Evolutionary conservation across 768 basidiomycete genomes (phyloP).

Genomic region (Mycena rosella): DNA sequence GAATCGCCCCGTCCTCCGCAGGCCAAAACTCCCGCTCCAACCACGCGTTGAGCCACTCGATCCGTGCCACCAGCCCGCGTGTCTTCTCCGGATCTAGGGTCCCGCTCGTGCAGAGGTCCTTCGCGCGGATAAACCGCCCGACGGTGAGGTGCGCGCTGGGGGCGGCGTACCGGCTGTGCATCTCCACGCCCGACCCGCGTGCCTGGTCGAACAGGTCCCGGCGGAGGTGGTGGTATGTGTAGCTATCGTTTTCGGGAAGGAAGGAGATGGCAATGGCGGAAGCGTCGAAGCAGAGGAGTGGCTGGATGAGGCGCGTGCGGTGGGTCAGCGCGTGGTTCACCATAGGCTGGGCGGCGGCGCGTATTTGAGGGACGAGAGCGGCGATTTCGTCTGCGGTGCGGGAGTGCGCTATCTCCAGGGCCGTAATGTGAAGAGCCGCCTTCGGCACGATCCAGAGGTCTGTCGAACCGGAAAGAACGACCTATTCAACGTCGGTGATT

Average conservation of each 20-base stretch:
- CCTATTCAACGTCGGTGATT: too few species aligned
- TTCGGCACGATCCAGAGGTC: neutral
- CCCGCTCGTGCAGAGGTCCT: neutral
- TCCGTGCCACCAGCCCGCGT: neutral
- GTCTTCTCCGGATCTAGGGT: neutral
- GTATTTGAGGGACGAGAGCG: neutral
- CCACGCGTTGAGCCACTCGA: conserved; percentile 4
- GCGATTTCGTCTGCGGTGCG: conserved; percentile 5
- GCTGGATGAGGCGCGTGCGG: neutral
- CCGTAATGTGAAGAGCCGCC: conserved; percentile 2
- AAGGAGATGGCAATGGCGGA: conserved; percentile 1
- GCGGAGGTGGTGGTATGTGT: conserved; percentile 7
- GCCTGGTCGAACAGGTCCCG: neutral
- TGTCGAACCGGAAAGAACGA: too few species aligned
- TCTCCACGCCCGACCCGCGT: neutral
- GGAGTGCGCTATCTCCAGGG: neutral
- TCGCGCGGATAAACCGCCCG: neutral
- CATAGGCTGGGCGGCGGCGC: neutral
- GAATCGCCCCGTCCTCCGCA: neutral
- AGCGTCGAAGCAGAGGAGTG: neutral
- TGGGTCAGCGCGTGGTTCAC: neutral
- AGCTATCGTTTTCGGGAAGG: neutral
- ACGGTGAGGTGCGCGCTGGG: conserved; percentile 6
- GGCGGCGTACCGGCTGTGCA: neutral
- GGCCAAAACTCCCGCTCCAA: neutral